Evolutionary conservation across 192 early-diverging fungal species (phyloP).

Genomic region (Mortierella claussenii): DNA sequence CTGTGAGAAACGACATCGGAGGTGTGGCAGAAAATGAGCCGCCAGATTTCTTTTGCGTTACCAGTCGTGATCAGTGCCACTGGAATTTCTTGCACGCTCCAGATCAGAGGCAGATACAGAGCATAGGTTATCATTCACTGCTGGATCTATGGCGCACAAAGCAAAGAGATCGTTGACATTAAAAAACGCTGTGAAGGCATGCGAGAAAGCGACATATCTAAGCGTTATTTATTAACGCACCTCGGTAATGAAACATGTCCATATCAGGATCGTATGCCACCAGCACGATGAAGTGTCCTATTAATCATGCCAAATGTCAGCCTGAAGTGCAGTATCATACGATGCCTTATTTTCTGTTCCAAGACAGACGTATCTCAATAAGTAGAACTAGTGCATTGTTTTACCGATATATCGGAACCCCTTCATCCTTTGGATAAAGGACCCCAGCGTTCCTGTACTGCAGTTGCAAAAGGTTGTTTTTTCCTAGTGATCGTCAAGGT

Average conservation of each 20-base stretch:
- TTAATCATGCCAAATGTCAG: too few relatives aligned
- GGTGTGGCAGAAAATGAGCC: too few relatives aligned
- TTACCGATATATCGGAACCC: slow-evolving; percentile 59
- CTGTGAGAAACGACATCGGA: not conserved
- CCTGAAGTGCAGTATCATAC: too few relatives aligned
- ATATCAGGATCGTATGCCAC: slow-evolving; percentile 83
- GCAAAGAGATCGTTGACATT: not conserved
- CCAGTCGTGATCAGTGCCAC: slow-evolving; percentile 89
- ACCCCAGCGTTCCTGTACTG: slow-evolving; percentile 24
- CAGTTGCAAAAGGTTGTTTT: slow-evolving; percentile 28
- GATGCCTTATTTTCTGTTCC: too few relatives aligned
- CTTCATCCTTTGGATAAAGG: slow-evolving; percentile 33
- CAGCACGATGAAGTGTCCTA: slow-evolving; percentile 91
- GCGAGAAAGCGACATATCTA: not conserved
- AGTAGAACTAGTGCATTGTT: slow-evolving; percentile 5
- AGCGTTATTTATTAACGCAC: too few relatives aligned
- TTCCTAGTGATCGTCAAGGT: slow-evolving; percentile 11
- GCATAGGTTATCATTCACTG: slow-evolving; percentile 76
- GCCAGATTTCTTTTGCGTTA: slow-evolving; percentile 17
- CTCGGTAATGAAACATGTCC: slow-evolving; percentile 84
- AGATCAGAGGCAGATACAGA: slow-evolving; percentile 69
- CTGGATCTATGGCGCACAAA: slow-evolving; percentile 68
- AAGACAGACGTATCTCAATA: too few relatives aligned
- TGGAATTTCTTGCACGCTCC: slow-evolving; percentile 72
- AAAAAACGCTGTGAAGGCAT: not conserved